These are phyloP conservation scores for Suillus weaverae DNA, from an alignment of 768 basidiomycete species.

Conservation along the genomic window DNA sequence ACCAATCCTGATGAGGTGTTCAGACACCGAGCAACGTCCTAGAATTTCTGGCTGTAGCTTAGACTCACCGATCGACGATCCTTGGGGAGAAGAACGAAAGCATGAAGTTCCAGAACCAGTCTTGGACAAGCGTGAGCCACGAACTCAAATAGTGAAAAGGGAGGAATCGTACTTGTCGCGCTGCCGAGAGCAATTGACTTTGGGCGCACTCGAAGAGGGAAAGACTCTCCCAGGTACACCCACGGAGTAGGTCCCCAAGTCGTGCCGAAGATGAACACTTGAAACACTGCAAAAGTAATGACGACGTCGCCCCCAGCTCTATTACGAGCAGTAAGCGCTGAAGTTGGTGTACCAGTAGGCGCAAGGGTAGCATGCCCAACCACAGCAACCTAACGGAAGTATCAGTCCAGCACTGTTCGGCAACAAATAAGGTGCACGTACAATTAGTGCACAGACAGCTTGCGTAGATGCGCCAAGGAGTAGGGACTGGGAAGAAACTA, in stretches of 20 bases:
- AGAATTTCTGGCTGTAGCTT: neutral
- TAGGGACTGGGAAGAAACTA: conserved; percentile 46
- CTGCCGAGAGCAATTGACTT: conserved; percentile 79
- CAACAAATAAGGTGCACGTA: conserved; percentile 25
- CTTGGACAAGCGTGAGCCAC: conserved; percentile 23
- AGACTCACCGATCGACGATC: conserved; percentile 52
- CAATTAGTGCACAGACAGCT: conserved; percentile 62
- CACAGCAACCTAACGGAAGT: conserved; percentile 53
- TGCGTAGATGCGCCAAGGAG: conserved; percentile 63
- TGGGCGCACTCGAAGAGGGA: conserved; percentile 77
- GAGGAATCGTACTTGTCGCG: conserved; percentile 40
- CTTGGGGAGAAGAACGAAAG: conserved; percentile 71
- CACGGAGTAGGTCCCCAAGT: conserved; percentile 81
- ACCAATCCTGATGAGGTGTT: conserved; percentile 48
- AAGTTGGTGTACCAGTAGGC: conserved; percentile 46
- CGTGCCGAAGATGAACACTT: conserved; percentile 68
- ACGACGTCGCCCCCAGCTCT: conserved; percentile 61
- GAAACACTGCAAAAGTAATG: conserved; percentile 77
- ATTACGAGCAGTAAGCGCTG: conserved; percentile 54
- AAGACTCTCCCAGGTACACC: conserved; percentile 79
- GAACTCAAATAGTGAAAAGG: neutral
- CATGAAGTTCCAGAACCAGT: conserved; percentile 78
- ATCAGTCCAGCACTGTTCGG: neutral
- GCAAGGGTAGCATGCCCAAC: conserved; percentile 72
- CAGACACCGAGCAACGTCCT: neutral